phyloP scores from a whole-genome alignment of 305 asterid genomes.

The Fraxinus baroniana region DNA sequence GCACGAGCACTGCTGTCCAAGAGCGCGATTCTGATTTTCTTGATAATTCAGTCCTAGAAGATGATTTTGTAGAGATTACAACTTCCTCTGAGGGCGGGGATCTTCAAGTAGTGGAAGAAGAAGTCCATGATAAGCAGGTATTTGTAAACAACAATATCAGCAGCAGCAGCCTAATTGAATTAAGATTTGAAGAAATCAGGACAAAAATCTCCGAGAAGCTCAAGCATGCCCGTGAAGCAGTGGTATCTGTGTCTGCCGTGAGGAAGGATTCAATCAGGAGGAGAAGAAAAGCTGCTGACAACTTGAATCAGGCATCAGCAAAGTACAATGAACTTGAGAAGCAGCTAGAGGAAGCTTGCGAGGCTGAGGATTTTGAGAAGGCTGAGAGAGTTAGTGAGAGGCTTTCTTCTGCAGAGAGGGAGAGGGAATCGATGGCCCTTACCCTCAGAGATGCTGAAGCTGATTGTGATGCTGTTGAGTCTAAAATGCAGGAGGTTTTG shows the following conservation, averaged over 20 bases:
- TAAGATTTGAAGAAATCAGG: conserved; percentile 32
- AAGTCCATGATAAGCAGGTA: not conserved
- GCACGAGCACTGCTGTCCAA: not conserved
- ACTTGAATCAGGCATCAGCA: conserved; percentile 33
- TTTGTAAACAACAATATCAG: not conserved
- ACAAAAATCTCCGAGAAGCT: conserved; percentile 28
- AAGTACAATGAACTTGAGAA: conserved; percentile 38
- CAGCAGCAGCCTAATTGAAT: conserved; percentile 15
- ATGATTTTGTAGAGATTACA: not conserved
- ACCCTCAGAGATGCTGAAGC: conserved; percentile 39
- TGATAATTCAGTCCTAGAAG: conserved; percentile 2
- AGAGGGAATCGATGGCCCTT: conserved; percentile 27
- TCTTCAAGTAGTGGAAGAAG: conserved; percentile 4
- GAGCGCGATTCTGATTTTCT: conserved; percentile 8
- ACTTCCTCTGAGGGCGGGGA: conserved; percentile 1
- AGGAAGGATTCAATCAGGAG: conserved; percentile 38
- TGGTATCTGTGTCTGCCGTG: conserved; percentile 27
- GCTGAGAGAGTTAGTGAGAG: conserved; percentile 45
- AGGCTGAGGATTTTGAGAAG: conserved; percentile 49
- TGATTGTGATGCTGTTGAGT: conserved; percentile 34
- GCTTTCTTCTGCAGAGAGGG: conserved; percentile 42
- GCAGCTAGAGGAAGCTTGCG: conserved; percentile 46
- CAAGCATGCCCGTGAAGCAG: conserved; percentile 31
- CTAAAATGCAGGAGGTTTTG: conserved; percentile 36
- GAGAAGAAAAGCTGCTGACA: conserved; percentile 39